Base-by-base conservation (phyloP, 2,329 filamentous ascomycete genomes). In the Clonostachys rosea region DNA sequence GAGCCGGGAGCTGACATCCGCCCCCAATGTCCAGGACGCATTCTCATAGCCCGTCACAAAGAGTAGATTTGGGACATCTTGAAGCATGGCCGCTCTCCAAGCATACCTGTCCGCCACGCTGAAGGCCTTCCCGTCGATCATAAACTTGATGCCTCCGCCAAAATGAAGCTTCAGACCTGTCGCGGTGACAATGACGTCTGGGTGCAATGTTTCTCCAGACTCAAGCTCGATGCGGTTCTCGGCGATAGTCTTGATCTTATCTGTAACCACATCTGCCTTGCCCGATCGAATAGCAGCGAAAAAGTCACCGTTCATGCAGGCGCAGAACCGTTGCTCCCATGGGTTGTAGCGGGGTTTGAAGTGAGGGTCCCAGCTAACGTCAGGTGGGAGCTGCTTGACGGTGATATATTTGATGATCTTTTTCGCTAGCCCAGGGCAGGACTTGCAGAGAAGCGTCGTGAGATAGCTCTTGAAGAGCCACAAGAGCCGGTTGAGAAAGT, bases 291-390 rank as follows among this genome's bases (percentile, higher is more conserved):
- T 56, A 0, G 67, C 64, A 6, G 57, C 47, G 51, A 68, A 78
- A 47, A 77, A 73, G 52, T 76, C 74, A 0, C 70, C 70, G 30
- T 74, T 65, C 16, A 65, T 60, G 2, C 57, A 77, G 33, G 84
- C 67, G 54, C 86, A 89, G 16, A 90, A 65, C 2, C 87, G 77
- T 56, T 90, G 86, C 46, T 88, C 76, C 82, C 84, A 83, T 0
- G 79, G 80, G 6, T 73, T 72, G 48, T 83, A 83, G 1, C 60
- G 57, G 0, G 78, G 78, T 17, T 67, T 66, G 63, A 82, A 81
- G 56, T 83, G 72, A 2, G 75, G 76, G n/a, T 79, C 71, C 50
- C 67, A 59, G 2, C 67, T 61, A 14, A 80, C 62, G n/a, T 65
- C 55, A 0, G 55, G 54, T 0, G 81, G 81, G 0, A 86, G 68